Conservation (phyloP, 345 rosid species). For the Rubroshorea leprosula region DNA sequence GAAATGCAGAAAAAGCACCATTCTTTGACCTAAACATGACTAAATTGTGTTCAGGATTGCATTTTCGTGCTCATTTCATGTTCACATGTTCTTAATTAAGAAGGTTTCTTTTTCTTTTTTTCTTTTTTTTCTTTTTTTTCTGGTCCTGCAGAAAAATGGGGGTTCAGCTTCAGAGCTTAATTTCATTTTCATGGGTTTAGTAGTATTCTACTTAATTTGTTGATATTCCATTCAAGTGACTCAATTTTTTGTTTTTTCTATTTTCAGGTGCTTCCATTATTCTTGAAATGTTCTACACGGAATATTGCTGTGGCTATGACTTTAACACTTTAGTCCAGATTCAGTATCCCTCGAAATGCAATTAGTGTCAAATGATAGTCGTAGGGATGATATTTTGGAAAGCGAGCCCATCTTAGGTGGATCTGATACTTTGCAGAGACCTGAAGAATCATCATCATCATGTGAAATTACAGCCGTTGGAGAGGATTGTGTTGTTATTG, state of each 20-base stretch:
- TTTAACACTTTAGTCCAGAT: conserved; percentile 21
- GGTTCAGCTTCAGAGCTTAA: too few relatives aligned
- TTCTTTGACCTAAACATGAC: too few relatives aligned
- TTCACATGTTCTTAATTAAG: too few relatives aligned
- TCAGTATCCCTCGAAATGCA: conserved; percentile 54
- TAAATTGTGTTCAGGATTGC: background rate
- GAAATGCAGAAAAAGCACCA: too few relatives aligned
- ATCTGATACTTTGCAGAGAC: conserved; percentile 27
- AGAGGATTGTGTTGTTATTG: conserved; percentile 35
- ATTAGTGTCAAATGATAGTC: conserved; percentile 68
- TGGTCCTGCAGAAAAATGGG: too few relatives aligned
- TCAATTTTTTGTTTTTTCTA: too few relatives aligned
- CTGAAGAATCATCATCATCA: conserved; percentile 54
- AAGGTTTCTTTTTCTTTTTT: too few relatives aligned
- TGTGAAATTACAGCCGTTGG: conserved; percentile 58
- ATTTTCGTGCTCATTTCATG: background rate
- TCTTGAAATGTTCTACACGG: conserved; percentile 31
- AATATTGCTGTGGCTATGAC: conserved; percentile 21
- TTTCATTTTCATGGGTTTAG: too few relatives aligned
- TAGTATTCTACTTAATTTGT: too few relatives aligned
- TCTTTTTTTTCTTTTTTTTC: too few relatives aligned
- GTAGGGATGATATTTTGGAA: conserved; percentile 47
- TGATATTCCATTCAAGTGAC: background rate
- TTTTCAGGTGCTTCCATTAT: conserved; percentile 9
- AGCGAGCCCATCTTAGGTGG: conserved; percentile 56